A percentile compares a stretch with the other conserved stretches of the same genome.
Conservation (phyloP, 2,329 filamentous ascomycete genomes). For the Verticillium albo-atrum region DNA sequence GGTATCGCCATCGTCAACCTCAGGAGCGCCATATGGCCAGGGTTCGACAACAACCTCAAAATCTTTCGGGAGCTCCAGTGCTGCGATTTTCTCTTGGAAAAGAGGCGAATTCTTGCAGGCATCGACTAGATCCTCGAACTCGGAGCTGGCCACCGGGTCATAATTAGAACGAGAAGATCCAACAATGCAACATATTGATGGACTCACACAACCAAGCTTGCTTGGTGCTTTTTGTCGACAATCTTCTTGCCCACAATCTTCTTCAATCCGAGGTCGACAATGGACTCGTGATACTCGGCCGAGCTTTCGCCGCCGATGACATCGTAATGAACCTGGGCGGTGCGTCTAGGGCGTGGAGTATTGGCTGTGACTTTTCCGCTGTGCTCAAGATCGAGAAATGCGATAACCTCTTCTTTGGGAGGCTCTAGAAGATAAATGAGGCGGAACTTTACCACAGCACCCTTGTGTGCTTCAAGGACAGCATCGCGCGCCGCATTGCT, state of each 20-base stretch:
- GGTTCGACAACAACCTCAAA: conserved; percentile 41
- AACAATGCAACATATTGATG: too few relatives aligned
- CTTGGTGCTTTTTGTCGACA: conserved; percentile 21
- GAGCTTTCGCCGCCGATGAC: conserved; percentile 20
- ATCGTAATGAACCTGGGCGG: conserved; percentile 30
- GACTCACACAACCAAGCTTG: conserved; percentile 23
- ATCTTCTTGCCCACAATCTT: conserved; percentile 19
- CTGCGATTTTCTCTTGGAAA: conserved; percentile 24
- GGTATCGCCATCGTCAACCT: conserved; percentile 20
- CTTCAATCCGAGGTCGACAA: conserved; percentile 24
- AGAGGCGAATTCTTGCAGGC: conserved; percentile 20
- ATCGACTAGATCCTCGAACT: conserved; percentile 29
- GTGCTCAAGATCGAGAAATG: conserved; percentile 37
- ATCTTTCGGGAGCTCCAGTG: conserved; percentile 16
- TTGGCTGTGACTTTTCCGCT: conserved; percentile 17
- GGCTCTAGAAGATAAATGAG: conserved; percentile 42
- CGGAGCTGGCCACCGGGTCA: conserved; percentile 15
- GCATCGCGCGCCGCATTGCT: conserved; percentile 27
- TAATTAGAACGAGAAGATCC: neutral
- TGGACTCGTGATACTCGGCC: conserved; percentile 26
- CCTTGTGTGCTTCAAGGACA: conserved; percentile 22
- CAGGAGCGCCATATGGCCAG: conserved; percentile 27
- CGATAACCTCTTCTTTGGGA: conserved; percentile 33
- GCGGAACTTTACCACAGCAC: conserved; percentile 30
- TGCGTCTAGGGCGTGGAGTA: conserved; percentile 25